Evolutionary conservation across 768 basidiomycete genomes (phyloP).

Genomic region (Mycena amicta): DNA sequence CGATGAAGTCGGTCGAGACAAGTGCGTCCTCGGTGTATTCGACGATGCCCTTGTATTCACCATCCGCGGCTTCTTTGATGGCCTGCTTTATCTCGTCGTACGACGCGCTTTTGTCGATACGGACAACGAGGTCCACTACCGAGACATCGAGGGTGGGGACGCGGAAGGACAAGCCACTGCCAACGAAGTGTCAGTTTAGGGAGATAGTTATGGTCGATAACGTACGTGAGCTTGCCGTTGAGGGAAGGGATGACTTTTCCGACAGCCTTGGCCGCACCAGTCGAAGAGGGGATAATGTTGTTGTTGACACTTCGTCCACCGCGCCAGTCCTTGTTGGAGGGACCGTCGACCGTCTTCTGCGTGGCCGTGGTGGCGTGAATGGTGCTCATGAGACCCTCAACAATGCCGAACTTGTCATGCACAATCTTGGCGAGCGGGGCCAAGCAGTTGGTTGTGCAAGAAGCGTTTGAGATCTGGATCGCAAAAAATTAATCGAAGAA

Average conservation of each 20-base stretch:
- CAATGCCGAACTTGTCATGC: slow-evolving; percentile 94
- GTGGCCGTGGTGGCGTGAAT: slow-evolving; percentile 97
- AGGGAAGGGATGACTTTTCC: slow-evolving; percentile 96
- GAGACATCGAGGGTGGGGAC: slow-evolving; percentile 96
- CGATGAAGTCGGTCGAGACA: slow-evolving; percentile 93
- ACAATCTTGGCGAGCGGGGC: slow-evolving; percentile 99
- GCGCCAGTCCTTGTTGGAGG: slow-evolving; percentile 96
- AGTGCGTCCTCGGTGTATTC: slow-evolving; percentile 93
- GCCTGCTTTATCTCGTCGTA: slow-evolving; percentile 92
- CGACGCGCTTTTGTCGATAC: slow-evolving; percentile 79
- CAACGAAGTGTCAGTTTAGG: no score
- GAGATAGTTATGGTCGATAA: no score
- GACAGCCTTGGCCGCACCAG: slow-evolving; percentile 98
- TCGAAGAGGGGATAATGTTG: slow-evolving; percentile 99
- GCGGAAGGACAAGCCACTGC: slow-evolving; percentile 93
- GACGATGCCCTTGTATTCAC: slow-evolving; percentile 70
- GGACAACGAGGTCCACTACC: slow-evolving; percentile 95
- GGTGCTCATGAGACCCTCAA: slow-evolving; percentile 98
- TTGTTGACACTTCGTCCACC: slow-evolving; percentile 93
- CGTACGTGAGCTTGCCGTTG: slow-evolving; percentile 97
- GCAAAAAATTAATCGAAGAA: not conserved
- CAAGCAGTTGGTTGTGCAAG: slow-evolving; percentile 99
- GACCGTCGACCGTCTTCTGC: slow-evolving; percentile 93
- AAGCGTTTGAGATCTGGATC: slow-evolving; percentile 90
- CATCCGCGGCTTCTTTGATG: slow-evolving; percentile 77